These are phyloP conservation scores for Dactylonectria macrodidyma DNA, from an alignment of 2,329 filamentous ascomycete species.

Conservation along the genomic window DNA sequence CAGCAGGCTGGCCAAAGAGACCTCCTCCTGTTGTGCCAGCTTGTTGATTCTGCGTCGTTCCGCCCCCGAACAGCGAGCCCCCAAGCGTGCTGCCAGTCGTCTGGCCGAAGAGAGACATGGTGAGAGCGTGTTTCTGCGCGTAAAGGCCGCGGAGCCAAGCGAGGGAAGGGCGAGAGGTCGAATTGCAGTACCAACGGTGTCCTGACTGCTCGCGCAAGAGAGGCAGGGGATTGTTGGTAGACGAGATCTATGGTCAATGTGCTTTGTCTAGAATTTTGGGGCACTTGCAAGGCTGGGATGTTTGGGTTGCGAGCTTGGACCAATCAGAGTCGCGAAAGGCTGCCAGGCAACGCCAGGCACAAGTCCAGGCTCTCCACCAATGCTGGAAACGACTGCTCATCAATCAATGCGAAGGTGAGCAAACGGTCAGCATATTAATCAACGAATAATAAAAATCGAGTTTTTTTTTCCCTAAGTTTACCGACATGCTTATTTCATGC, in stretches of 20 bases:
- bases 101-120: slow-evolving; percentile 56
- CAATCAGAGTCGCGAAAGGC: slow-evolving; percentile 48
- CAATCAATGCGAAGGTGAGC: not conserved
- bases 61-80: slow-evolving; percentile 43
- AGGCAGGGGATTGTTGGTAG: slow-evolving; percentile 36
- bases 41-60: slow-evolving; percentile 25
- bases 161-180: slow-evolving; percentile 16
- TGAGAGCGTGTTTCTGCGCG: slow-evolving; percentile 28
- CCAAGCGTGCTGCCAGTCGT: slow-evolving; percentile 41
- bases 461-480: not conserved
- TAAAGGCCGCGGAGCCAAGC: slow-evolving; percentile 8
- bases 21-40: slow-evolving; percentile 11
- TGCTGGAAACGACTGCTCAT: not conserved
- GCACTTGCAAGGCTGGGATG: slow-evolving; percentile 47
- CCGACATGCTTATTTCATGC: slow-evolving; percentile 6
- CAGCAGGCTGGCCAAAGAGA: slow-evolving; percentile 36
- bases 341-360: slow-evolving; percentile 35
- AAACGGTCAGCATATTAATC: not conserved
- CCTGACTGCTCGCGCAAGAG: slow-evolving; percentile 33
- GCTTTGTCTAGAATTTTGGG: slow-evolving; percentile 52
- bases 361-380: slow-evolving; percentile 8
- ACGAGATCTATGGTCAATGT: slow-evolving; percentile 43
- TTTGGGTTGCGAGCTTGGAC: slow-evolving; percentile 50
- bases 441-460: not conserved
- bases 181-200: slow-evolving; percentile 27